Evolutionary conservation across 495 filamentous ascomycete genomes (phyloP), one percentile per base, ranked within the genome.

Genomic region (Usnea hakonensis): DNA sequence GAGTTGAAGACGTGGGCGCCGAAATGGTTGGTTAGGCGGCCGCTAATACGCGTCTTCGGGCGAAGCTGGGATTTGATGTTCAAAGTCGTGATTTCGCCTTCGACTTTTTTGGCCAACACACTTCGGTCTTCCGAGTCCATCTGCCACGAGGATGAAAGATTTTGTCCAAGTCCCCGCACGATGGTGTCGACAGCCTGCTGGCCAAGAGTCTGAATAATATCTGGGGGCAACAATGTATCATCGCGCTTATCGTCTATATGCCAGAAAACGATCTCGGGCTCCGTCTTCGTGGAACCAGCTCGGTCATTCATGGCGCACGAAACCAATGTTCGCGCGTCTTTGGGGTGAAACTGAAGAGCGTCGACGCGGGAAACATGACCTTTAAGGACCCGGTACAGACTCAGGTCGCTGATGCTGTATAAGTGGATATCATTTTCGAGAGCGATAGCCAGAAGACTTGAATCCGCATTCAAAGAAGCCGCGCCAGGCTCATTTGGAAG

Each of bases 191-290:
- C 57, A 3, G 43, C 43, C 28, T 21, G 35, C n/a, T 50, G 28
- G 1, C 58, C 58, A 9, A 52, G 48, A 8, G 9, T 14, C 21
- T 43, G 19, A 37, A 53, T 48, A 0, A n/a, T 28, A 8, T 23
- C 43, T 5, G 21, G 14, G 2, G 5, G 16, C n/a, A 43, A 17
- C 33, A 60, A 40, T 6, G 43, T 16, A 10, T 14, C 43, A 30
- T 52, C 7, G 26, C 58, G 58, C 32, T 60, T 1, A 23, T 50
- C 48, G 41, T 52, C 58, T 30, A 60, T 13, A 26, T 60, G 10
- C 58, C 58, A 60, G n/a, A 60, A 60, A n/a, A 60, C 9, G 44
- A 60, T 60, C 23, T 41, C 35, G 0, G 58, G 43, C 26, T 59
- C 33, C 14, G n/a, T n/a, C 19, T n/a, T 32, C 38, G 3, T n/a